Conservation (phyloP, 192 early-diverging fungal species). For the Thamnidium elegans region DNA sequence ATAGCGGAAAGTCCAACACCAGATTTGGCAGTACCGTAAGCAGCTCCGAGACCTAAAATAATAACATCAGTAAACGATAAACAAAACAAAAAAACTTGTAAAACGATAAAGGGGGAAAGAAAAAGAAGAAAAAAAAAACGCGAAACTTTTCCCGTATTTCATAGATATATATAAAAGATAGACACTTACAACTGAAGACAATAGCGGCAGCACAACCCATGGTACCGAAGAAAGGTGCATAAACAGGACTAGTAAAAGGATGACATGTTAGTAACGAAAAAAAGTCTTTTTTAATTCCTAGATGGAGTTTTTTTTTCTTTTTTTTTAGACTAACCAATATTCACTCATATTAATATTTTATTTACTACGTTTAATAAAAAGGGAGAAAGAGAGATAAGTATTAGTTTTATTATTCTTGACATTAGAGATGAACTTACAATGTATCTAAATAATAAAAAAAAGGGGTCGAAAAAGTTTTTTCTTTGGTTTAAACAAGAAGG, state of each 20-base stretch:
- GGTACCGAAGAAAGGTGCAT: slow-evolving; percentile 93
- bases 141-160: background rate
- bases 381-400: too few relatives aligned
- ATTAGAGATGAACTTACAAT: too few relatives aligned
- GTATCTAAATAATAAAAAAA: too few relatives aligned
- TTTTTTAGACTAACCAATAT: slow-evolving; percentile 6
- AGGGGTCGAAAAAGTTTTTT: too few relatives aligned
- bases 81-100: slow-evolving; percentile 43
- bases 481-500: too few relatives aligned
- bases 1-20: slow-evolving; percentile 95
- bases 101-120: too few relatives aligned
- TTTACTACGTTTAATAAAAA: background rate
- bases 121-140: slow-evolving; percentile 6
- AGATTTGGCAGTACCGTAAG: slow-evolving; percentile 96
- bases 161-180: background rate
- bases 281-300: background rate
- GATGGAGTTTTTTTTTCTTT: background rate
- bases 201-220: slow-evolving; percentile 89
- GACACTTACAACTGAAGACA: slow-evolving; percentile 80
- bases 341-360: slow-evolving; percentile 4
- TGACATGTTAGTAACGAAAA: background rate
- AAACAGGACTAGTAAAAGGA: slow-evolving; percentile 66
- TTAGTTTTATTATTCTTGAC: too few relatives aligned
- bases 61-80: background rate
- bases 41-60: slow-evolving; percentile 83